These are phyloP conservation scores for Cardamine occulta DNA, from an alignment of 345 rosid genomes.

Conservation along the genomic window DNA sequence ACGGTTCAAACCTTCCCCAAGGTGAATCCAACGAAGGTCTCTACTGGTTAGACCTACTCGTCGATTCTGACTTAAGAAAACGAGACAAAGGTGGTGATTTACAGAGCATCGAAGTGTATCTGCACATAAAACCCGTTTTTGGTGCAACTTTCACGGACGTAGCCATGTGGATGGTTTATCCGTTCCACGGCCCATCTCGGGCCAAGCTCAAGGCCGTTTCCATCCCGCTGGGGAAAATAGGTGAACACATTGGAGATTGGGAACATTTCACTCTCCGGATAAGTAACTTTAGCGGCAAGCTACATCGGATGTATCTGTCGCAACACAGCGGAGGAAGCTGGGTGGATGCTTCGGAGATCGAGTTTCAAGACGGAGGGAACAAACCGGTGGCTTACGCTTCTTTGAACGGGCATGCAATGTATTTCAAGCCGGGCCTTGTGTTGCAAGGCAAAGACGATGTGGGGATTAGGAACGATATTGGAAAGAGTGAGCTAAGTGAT, in stretches of 20 bases:
- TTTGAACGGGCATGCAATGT: slow-evolving; percentile 78
- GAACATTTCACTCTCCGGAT: slow-evolving; percentile 83
- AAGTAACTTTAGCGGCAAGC: slow-evolving; percentile 78
- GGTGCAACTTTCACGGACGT: slow-evolving; percentile 80
- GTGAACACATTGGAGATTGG: slow-evolving; percentile 91
- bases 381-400: slow-evolving; percentile 69
- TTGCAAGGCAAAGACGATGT: slow-evolving; percentile 60
- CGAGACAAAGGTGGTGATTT: slow-evolving; percentile 68
- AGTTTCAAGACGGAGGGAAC: slow-evolving; percentile 57
- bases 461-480: slow-evolving; percentile 77
- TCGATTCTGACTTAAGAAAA: slow-evolving; percentile 49
- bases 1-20: slow-evolving; percentile 78
- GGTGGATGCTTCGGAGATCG: slow-evolving; percentile 64
- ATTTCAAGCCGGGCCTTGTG: slow-evolving; percentile 70
- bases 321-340: slow-evolving; percentile 81
- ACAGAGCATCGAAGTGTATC: slow-evolving; percentile 52
- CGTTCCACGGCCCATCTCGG: slow-evolving; percentile 76
- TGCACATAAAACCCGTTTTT: slow-evolving; percentile 69
- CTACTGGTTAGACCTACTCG: slow-evolving; percentile 85
- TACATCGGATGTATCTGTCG: slow-evolving; percentile 57
- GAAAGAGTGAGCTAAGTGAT: slow-evolving; percentile 52
- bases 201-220: slow-evolving; percentile 62
- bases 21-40: slow-evolving; percentile 73
- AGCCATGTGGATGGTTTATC: slow-evolving; percentile 78
- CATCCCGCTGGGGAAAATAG: slow-evolving; percentile 64